Evolutionary conservation across 805 yeast species (phyloP).

Genomic region (Yarrowia deformans): DNA sequence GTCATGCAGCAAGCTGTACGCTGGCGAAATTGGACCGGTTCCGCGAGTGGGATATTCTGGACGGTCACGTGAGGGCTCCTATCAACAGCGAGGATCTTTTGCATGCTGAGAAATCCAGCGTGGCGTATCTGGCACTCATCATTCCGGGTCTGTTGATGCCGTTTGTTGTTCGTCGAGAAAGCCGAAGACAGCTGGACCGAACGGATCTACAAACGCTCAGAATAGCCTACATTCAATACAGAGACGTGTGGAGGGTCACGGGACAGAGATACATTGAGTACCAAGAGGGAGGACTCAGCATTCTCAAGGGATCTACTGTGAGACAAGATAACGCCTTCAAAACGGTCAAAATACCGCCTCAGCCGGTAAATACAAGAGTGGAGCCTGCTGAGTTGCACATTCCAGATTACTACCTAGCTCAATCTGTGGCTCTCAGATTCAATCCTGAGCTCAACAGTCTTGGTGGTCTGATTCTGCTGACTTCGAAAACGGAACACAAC

Average conservation of each 20-base stretch:
- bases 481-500: not conserved
- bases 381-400: not conserved
- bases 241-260: conserved; percentile 22
- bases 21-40: not conserved
- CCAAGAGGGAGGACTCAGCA: conserved; percentile 23
- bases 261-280: conserved; percentile 24
- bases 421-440: not conserved
- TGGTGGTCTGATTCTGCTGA: not conserved
- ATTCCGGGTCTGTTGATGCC: conserved; percentile 10
- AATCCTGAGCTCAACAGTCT: conserved; percentile 4
- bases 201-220: conserved; percentile 24
- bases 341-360: not conserved
- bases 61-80: not conserved
- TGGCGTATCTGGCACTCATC: not conserved
- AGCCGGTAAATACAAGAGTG: not conserved
- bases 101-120: not conserved
- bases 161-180: conserved; percentile 5
- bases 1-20: not conserved
- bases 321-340: not conserved
- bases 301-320: not conserved
- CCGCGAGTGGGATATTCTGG: not conserved
- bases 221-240: conserved; percentile 19
- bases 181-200: not conserved
- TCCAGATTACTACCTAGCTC: not conserved
- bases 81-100: conserved; percentile 2